Base-by-base conservation (phyloP, 2,329 filamentous ascomycete species). In the Trichothecium sympodiale region DNA sequence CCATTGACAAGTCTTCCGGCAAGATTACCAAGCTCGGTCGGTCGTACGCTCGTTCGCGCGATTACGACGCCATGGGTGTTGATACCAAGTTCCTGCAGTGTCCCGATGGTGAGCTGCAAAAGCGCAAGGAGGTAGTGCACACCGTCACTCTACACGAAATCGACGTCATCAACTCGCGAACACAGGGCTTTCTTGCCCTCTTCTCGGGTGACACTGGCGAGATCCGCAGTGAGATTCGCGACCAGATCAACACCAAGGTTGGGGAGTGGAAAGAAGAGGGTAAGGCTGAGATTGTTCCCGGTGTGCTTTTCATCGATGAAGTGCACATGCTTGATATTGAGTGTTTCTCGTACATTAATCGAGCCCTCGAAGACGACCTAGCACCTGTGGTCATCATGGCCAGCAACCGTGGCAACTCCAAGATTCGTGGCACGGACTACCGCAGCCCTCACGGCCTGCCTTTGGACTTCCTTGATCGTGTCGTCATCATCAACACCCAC, bases 271-370 rank as follows among this genome's bases (percentile, higher is more conserved):
- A 94, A 62, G 91, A 98, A 60, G 91, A 98, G 62, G 91, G 91
- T 63, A 98, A 98, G 61, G 91, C 91, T 3, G 88, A 94, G 62
- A 96, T 98, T 37, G 87, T 98, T 1, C 91, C 91, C 0, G 91
- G 91, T 31, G 91, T 98, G 7, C 67, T 98, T 7, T 98, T 98
- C 68, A 94, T 98, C 52, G 91, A 98, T 52, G 91, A 98, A 65
- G 89, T 98, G 5, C 91, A 98, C 69, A 96, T 98, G 89, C 83
- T 98, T 39, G 91, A 98, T 57, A 95, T 96, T 45, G 91, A 98
- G 61, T 96, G 89, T 67, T 98, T 94, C 68, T 93, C 87, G 31
- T 98, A 94, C 67, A 82, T 98, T 69, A 98, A 98, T 67, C 83
- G 91, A 35, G 91, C 91, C 1, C 71, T 98, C 31, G 91, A 98